phyloP scores from a whole-genome alignment of 192 early-diverging fungal species.

The Coemansia sp. region DNA sequence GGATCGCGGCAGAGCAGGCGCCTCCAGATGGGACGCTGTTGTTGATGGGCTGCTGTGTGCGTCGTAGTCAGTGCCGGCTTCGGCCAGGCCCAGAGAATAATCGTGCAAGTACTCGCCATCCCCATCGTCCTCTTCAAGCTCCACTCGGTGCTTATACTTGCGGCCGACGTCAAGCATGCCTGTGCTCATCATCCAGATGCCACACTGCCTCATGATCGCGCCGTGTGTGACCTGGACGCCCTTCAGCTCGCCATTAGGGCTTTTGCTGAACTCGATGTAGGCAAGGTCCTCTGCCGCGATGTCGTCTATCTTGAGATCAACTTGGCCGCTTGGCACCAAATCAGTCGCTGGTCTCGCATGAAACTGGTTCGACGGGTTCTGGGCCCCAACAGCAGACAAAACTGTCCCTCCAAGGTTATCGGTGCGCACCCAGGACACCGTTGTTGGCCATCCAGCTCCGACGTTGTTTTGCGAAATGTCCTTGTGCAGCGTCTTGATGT shows the following conservation, averaged over 20 bases:
- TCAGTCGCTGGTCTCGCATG: conserved; percentile 24
- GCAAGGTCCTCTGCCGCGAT: conserved; percentile 63
- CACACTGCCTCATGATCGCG: conserved; percentile 74
- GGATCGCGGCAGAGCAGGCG: neutral
- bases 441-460: conserved; percentile 65
- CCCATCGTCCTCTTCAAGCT: conserved; percentile 41
- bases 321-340: conserved; percentile 12
- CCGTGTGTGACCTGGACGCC: conserved; percentile 79
- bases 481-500: conserved; percentile 71
- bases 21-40: conserved; percentile 14
- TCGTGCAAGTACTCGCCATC: neutral
- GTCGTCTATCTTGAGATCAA: conserved; percentile 24
- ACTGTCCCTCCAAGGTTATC: conserved; percentile 68
- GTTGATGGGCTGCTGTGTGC: conserved; percentile 18
- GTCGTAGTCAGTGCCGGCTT: conserved; percentile 18
- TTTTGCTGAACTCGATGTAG: conserved; percentile 86
- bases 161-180: conserved; percentile 50
- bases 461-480: conserved; percentile 61
- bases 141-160: conserved; percentile 50
- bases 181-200: conserved; percentile 44
- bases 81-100: conserved; percentile 33
- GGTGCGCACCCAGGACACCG: conserved; percentile 82
- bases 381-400: conserved; percentile 48
- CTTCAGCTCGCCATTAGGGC: conserved; percentile 81
- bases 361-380: conserved; percentile 28